Base-by-base conservation (phyloP, 192 early-diverging fungal species). In the Spizellomyces sp. region DNA sequence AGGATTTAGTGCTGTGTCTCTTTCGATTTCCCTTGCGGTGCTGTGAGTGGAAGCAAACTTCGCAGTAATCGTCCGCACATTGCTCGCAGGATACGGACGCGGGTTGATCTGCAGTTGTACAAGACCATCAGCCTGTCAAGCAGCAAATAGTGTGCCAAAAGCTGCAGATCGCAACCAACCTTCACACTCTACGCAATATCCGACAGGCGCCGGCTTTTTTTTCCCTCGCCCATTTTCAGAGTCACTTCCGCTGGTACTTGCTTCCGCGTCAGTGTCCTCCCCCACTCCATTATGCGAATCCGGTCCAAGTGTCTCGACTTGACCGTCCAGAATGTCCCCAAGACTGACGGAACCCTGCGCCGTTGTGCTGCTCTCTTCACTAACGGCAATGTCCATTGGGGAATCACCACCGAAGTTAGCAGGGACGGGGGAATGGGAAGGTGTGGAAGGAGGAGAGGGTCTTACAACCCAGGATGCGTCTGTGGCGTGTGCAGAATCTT, bases 131-230 rank as follows among this genome's bases (percentile, higher is more conserved):
- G 27, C 27, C 27, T 36, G 27, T 36, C 27, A 36, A 36, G 27
- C 27, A 36, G 27, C 0, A 36, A 36, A 36, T 36, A 36, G 27
- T 36, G 1, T 36, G 27, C 27, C 3, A 36, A 36, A 36, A 36
- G 27, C 27, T 36, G 27, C 1, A 36, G 27, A 36, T 2, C 21
- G 19, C 15, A 15, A 43, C 56, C 14, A 46, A 79, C 77, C 80
- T 68, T 84, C 80, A 83, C 95, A 96, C 72, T 96, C 95, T 55
- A 96, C 89, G 76, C 95, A 96, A 54, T 90, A 92, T 15, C 94
- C 95, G 36, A 87, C 81, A 5, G 77, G 83, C 9, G 85, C 78
- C 21, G 77, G 80, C 36, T 80, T 77, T 8, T 70, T 67, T 55
- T 10, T 48, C 36, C 44, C 22, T 19, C 57, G 19, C 67, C 15